These are phyloP conservation scores for Galerina marginata DNA, from an alignment of 768 basidiomycete species.

Conservation along the genomic window DNA sequence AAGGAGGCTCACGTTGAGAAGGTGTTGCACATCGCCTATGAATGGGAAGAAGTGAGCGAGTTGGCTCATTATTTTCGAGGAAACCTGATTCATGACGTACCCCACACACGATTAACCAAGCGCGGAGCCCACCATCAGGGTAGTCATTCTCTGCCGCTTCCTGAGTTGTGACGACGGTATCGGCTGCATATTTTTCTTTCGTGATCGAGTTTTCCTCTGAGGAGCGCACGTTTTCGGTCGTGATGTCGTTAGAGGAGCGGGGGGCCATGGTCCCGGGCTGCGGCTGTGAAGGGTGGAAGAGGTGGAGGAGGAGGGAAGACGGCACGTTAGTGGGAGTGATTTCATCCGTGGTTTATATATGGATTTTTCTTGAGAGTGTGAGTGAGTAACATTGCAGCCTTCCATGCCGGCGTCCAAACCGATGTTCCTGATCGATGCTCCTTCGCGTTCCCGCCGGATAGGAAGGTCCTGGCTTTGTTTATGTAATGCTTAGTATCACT, in stretches of 20 bases:
- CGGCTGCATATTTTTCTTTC: constrained; percentile 18
- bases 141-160: constrained; percentile 31
- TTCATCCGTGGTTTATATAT: background rate
- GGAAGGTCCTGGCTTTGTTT: background rate
- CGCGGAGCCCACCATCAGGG: constrained; percentile 50
- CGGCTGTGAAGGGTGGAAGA: background rate
- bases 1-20: constrained; percentile 47
- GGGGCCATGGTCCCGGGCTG: background rate
- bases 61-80: background rate
- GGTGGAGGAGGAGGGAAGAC: background rate
- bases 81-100: constrained; percentile 31
- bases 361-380: background rate
- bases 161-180: constrained; percentile 7
- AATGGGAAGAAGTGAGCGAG: background rate
- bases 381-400: background rate
- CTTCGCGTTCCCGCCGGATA: constrained; percentile 1
- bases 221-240: constrained; percentile 11
- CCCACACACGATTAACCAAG: constrained; percentile 51
- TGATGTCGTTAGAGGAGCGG: constrained; percentile 17
- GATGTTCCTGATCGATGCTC: no score
- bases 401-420: background rate
- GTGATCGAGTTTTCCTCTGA: background rate
- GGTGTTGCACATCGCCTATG: constrained; percentile 51
- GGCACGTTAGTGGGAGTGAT: background rate
- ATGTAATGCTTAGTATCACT: no score